These are phyloP conservation scores for Scedosporium minutisporum DNA, from an alignment of 2,329 filamentous ascomycete genomes.

Conservation along the genomic window DNA sequence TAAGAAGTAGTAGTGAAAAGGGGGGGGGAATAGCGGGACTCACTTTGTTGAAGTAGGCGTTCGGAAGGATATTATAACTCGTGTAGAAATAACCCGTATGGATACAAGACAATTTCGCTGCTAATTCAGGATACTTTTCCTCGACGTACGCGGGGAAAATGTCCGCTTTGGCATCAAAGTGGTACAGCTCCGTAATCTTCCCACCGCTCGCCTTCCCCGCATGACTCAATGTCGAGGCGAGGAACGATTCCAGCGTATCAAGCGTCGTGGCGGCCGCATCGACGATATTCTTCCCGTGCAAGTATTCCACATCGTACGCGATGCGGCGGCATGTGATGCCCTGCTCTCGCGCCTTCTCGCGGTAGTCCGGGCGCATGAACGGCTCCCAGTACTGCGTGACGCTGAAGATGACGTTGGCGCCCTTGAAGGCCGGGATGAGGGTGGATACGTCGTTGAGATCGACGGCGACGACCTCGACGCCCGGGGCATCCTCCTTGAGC, in stretches of 20 bases:
- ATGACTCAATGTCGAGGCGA: slow-evolving; percentile 42
- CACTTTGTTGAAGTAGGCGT: slow-evolving; percentile 37
- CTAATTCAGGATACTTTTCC: slow-evolving; percentile 27
- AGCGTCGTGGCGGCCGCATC: slow-evolving; percentile 37
- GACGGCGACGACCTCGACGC: slow-evolving; percentile 33
- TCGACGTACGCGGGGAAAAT: slow-evolving; percentile 34
- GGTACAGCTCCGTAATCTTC: slow-evolving; percentile 36
- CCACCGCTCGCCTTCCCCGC: slow-evolving; percentile 36
- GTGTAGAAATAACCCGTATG: slow-evolving; percentile 30
- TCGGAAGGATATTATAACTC: slow-evolving; percentile 35
- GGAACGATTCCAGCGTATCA: slow-evolving; percentile 33
- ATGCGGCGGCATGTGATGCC: slow-evolving; percentile 26
- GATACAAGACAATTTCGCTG: slow-evolving; percentile 28
- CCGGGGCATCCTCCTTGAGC: slow-evolving; percentile 22
- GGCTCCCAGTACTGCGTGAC: slow-evolving; percentile 47
- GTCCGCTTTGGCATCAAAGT: slow-evolving; percentile 43
- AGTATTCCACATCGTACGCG: slow-evolving; percentile 38
- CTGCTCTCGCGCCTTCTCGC: slow-evolving; percentile 24
- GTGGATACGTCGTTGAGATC: slow-evolving; percentile 31
- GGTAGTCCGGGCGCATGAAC: slow-evolving; percentile 32
- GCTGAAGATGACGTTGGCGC: slow-evolving; percentile 42
- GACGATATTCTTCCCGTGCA: slow-evolving; percentile 39
- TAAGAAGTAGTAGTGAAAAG: neutral
- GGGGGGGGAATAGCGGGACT: slow-evolving; percentile 7
- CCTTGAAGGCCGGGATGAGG: slow-evolving; percentile 29